Base-by-base conservation (phyloP, 2,329 filamentous ascomycete species). In the Pseudocercospora cruenta region DNA sequence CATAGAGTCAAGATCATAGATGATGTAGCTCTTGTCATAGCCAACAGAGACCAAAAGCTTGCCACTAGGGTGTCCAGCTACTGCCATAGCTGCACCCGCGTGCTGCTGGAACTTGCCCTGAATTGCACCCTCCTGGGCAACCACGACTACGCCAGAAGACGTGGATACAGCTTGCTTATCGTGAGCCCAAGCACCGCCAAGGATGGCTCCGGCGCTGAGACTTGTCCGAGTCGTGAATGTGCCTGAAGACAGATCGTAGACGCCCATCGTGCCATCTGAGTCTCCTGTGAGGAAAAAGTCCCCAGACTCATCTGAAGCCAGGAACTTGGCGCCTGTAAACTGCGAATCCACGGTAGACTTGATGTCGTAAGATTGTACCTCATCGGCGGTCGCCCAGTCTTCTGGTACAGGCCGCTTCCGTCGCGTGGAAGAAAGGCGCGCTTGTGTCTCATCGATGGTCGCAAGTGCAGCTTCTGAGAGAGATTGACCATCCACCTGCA, bases 321-420 rank as follows among this genome's bases (percentile, higher is more conserved):
- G 78, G 14, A 83, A 81, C 64, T 81, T 83, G 67, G 84, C 83
- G 61, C 87, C 88, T 26, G 87, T 84, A 73, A 87, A 90, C 14
- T 90, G 77, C 49, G 87, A 75, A 63, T 90, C 84, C 55, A 85
- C 87, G 26, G 81, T 82, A 59, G 81, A 78, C 21, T 81, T 78
- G 10, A 87, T 79, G 39, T 86, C 83, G 76, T 88, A 90, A 43
- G 82, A 78, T 61, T 85, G 83, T 53, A 99, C 84, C 5, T 87
- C 85, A 60, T 96, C 92, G 53, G 86, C 80, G 5, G 90, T 92
- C 3, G 89, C 91, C 94, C 95, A 98, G 63, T 87, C 92, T 67
- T 91, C 87, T 31, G 95, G 94, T 39, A 96, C 83, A 7, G 92
- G 87, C 67, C 95, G 91, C 86, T 96, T 97, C 82, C 94, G 92